Base-by-base conservation (phyloP, 2,329 filamentous ascomycete genomes). In the Arachnopeziza araneosa region DNA sequence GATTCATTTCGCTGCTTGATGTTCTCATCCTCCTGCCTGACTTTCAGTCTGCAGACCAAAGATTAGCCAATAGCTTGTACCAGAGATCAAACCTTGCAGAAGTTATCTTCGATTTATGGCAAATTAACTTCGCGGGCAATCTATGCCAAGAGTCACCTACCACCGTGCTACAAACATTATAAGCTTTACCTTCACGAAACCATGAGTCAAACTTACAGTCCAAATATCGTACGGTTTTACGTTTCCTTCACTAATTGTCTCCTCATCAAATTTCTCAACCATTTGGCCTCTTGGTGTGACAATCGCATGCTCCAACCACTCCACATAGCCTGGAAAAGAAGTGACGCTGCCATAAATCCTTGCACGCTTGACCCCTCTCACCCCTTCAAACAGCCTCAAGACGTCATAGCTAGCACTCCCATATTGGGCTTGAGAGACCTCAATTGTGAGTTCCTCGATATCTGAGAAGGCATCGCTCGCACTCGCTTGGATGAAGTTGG, bases 361-460 rank as follows among this genome's bases (percentile, higher is more conserved):
- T n/a, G 73, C 75, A 44, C 70, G 74, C 50, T 72, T 69, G 4
- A 82, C 78, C 0, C 75, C 79, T 56, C 79, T 70, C 0, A 82
- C 72, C 0, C 73, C 76, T 54, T 76, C 75, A 61, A 82, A 80
- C 44, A 79, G 65, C 53, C 64, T 72, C 68, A 82, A 64, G 1
- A 77, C 75, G 0, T 66, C 64, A 30, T 75, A 76, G 59, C 77
- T 76, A 24, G 73, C 77, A 14, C 73, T 72, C n/a, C 72, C 73
- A 64, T 72, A 79, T 66, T 75, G 74, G 1, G 75, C 69, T 67
- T 82, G 78, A 66, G 78, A 80, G 3, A 79, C 78, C 51, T 79
- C 75, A n/a, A 83, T 70, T 56, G 78, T 77, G 21, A 83, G 68
- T 57, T 75, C 75, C 52, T 81, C 77, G 0, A 73, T 70, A 1